Base-by-base conservation (phyloP, 192 early-diverging fungal species). In the Coemansia sp. region DNA sequence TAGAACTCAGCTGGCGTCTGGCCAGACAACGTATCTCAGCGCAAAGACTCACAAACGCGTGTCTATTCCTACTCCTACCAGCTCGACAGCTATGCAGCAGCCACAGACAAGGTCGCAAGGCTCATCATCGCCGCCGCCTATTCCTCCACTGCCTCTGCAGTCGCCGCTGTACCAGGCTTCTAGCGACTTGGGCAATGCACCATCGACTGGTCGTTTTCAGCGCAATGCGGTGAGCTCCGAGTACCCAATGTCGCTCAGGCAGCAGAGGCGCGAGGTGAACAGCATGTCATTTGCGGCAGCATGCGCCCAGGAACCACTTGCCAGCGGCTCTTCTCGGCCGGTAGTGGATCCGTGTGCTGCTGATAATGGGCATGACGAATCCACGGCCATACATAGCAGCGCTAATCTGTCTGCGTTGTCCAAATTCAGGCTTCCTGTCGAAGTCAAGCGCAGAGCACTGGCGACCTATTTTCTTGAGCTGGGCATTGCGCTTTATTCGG, bases 401-500 rank as follows among this genome's bases (percentile, higher is more conserved):
- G 11, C 42, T 0, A 36, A 20, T 17, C 16, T 20, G 22, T 48
- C 40, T 3, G 51, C 52, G 3, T 4, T 52, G 50, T 20, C 50
- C 18, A 52, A 29, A 12, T 28, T 25, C 50, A 52, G 50, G 22
- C 22, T 52, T 17, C 68, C 52, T 0, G 50, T 68, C 0, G 76
- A 78, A 2, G 70, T 78, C 12, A 68, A 66, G 56, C 62, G 65
- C 16, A 56, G 71, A 4, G 76, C 76, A 4, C 74, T 88, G 63
- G 83, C 83, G 3, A 90, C 88, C 0, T 90, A 88, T 51, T 69
- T 90, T 2, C 73, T 92, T 25, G 91, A 92, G 67, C 66, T 91
- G 16, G 90, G 91, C 25, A 90, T 92, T 52, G 85, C 87, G 2
- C 67, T 89, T 52, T 89, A 92, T 67, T 91, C 90, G 60, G 78